Percentiles rank a stretch among this genome's conserved stretches.
Conservation (phyloP, 345 rosid genomes). For the Trapa bicornis region DNA sequence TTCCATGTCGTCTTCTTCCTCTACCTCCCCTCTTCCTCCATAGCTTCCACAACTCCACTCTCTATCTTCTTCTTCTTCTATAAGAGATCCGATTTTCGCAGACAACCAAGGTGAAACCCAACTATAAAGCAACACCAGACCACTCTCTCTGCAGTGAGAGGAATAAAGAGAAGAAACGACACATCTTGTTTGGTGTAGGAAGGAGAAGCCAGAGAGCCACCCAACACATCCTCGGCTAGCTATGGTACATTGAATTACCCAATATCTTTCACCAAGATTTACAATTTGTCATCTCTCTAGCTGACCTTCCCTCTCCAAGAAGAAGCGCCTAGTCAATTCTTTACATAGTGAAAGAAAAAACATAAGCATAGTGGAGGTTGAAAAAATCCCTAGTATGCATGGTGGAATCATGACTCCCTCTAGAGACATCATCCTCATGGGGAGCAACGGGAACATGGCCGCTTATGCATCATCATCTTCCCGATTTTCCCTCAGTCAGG, state of each 20-base stretch:
- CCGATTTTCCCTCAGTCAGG: constrained; percentile 43
- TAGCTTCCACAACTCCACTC: neutral
- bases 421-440: constrained; percentile 42
- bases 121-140: neutral
- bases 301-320: neutral
- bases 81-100: too few species aligned
- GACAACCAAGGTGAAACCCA: neutral
- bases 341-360: neutral
- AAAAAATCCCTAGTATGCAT: constrained; percentile 31
- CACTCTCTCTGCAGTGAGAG: neutral
- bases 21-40: neutral
- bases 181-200: neutral
- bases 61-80: neutral
- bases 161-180: neutral
- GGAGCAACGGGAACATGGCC: constrained; percentile 23
- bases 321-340: constrained; percentile 12
- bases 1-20: constrained; percentile 4
- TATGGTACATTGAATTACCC: neutral
- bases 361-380: constrained; percentile 2
- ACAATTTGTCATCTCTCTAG: too few species aligned
- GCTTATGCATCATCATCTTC: constrained; percentile 55
- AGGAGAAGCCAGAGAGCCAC: neutral
- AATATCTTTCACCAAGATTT: neutral
- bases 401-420: constrained; percentile 56
- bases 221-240: neutral